A percentile compares a stretch with the other conserved stretches of the same genome.
Evolutionary conservation across 192 early-diverging fungal species (phyloP).

Genomic region (Backusella sp.): DNA sequence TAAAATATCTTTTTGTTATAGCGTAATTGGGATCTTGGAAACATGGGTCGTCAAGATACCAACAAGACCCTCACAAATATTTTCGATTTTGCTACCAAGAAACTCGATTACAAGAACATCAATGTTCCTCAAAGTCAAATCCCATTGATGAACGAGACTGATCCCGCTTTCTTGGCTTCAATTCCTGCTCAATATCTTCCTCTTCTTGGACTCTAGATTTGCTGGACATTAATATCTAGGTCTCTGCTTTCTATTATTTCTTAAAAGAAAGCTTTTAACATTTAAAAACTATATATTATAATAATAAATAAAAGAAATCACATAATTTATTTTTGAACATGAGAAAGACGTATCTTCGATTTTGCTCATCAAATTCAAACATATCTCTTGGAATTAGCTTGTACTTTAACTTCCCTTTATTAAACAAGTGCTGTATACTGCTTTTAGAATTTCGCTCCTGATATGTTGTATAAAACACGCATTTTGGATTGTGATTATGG

Average conservation of each 20-base stretch:
- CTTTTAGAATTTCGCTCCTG: constrained; percentile 66
- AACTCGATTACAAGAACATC: constrained; percentile 35
- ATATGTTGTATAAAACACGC: constrained; percentile 68
- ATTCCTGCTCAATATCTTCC: constrained; percentile 2
- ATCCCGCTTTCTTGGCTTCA: constrained; percentile 31
- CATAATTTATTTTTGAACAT: too few relatives aligned
- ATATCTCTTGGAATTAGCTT: constrained; percentile 36
- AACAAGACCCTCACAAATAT: constrained; percentile 45
- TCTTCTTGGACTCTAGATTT: background rate
- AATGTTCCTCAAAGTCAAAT: constrained; percentile 29
- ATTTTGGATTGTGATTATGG: constrained; percentile 45
- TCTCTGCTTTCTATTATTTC: too few relatives aligned
- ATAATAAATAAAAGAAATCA: too few relatives aligned
- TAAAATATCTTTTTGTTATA: constrained; percentile 8
- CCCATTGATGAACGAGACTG: constrained; percentile 38
- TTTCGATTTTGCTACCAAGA: constrained; percentile 39
- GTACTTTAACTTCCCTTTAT: constrained; percentile 55
- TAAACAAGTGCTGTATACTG: constrained; percentile 59
- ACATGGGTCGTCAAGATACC: constrained; percentile 55
- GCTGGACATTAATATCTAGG: background rate
- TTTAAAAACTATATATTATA: too few relatives aligned
- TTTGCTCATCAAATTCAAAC: constrained; percentile 38
- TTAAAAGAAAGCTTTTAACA: too few relatives aligned
- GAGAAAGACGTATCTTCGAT: too few relatives aligned
- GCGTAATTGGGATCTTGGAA: constrained; percentile 61